These are phyloP conservation scores for Blastobotrys raffinosifermentans DNA, from an alignment of 1,139 yeast species.

Conservation along the genomic window DNA sequence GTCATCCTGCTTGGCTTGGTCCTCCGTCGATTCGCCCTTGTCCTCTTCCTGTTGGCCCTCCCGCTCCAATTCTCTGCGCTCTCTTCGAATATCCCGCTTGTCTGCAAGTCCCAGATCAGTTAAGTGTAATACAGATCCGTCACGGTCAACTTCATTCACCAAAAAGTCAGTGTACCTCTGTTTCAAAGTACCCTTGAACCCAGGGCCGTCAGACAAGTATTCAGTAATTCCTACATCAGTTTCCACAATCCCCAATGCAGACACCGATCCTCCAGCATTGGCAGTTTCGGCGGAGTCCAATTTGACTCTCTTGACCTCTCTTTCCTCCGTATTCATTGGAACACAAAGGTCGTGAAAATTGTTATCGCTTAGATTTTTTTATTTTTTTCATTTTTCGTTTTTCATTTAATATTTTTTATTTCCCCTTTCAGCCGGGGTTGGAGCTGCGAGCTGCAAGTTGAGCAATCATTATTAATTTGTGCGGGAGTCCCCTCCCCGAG, in stretches of 20 bases:
- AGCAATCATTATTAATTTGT: too few relatives aligned
- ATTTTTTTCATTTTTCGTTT: too few relatives aligned
- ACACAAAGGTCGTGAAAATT: too few relatives aligned
- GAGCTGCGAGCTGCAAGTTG: too few relatives aligned
- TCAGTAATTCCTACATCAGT: slow-evolving; percentile 80
- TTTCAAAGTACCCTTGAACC: slow-evolving; percentile 75
- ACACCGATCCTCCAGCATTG: background rate
- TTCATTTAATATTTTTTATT: too few relatives aligned
- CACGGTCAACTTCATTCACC: slow-evolving; percentile 74
- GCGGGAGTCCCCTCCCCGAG: too few relatives aligned
- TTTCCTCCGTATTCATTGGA: slow-evolving; percentile 3
- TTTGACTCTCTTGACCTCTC: slow-evolving; percentile 4
- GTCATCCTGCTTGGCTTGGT: slow-evolving; percentile 20
- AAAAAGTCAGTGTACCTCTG: slow-evolving; percentile 92
- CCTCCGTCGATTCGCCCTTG: slow-evolving; percentile 30
- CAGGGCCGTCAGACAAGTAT: slow-evolving; percentile 52
- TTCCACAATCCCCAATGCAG: slow-evolving; percentile 55
- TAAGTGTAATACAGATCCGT: slow-evolving; percentile 70
- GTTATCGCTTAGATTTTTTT: too few relatives aligned
- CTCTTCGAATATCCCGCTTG: slow-evolving; percentile 47
- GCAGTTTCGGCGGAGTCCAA: slow-evolving; percentile 1
- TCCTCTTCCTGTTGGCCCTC: slow-evolving; percentile 37
- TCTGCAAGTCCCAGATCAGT: slow-evolving; percentile 65
- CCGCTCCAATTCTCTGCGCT: slow-evolving; percentile 40
- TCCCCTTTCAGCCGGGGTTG: too few relatives aligned